Evolutionary conservation across 768 basidiomycete genomes (phyloP), one percentile per base, ranked within the genome.

Genomic region (Cyclocybe cylindracea): DNA sequence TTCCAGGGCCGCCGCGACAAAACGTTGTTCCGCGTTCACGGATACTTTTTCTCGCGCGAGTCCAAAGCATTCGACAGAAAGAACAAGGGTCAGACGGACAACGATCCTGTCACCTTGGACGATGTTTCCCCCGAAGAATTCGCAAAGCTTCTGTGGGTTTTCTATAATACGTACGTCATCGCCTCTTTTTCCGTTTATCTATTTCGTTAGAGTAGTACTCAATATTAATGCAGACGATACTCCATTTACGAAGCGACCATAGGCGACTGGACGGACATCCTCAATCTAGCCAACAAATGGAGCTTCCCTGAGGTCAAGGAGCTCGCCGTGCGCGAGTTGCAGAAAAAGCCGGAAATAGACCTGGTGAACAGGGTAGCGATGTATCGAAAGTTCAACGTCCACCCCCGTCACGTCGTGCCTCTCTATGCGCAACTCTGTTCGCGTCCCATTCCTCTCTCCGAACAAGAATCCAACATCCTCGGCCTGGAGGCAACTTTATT

Each of bases 291-390:
- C 0, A 70, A 79, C 18, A 60, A 71, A 5, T 90, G 83, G 83
- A 57, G 62, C 0, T 89, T 90, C 55, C 49, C 54, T 3, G 78
- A 84, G 38, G 77, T 88, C 8, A 78, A 83, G 36, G 66, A 70
- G 1, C 78, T 89, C 1, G 83, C 80, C 1, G 74, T 84, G 1
- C 79, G 81, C 1, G 80, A 89, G 43, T 70, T 89, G 0, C 80
- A 83, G 40, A 72, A 73, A 58, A 66, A 78, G 6, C 53, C 65
- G 0, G 70, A 85, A 9, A 61, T 72, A 0, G 76, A 80, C 1
- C 69, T 87, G 2, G 73, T 63, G 24, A 39, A 48, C 0, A 61
- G 61, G 6, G 79, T 90, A 37, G 68, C 72, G 0, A 68, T 83
- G 0, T 89, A 89, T 54, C 78, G 82, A 48, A 60, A 71, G 10